Base-by-base conservation (phyloP, 495 filamentous ascomycete species). In the Aspergillus ellipticus region DNA sequence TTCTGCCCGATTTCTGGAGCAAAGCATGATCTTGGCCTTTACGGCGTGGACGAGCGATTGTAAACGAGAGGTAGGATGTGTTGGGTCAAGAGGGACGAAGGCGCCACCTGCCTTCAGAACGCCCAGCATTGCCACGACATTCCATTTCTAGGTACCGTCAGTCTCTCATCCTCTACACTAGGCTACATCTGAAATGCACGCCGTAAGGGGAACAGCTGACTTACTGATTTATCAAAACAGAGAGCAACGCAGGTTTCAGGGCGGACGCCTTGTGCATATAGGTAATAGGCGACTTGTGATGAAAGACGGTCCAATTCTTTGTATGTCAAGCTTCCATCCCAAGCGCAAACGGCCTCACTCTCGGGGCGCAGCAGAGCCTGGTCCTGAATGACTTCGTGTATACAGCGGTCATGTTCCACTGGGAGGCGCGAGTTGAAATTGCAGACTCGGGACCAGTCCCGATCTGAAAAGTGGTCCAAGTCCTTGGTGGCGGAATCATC, bases 241-340 rank as follows among this genome's bases (percentile, higher is more conserved):
- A 83, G 65, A 4, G 74, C 77, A 45, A 85, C 79, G 20, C 78
- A 63, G 21, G 61, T 63, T 63, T 79, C 80, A 1, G 77, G 69
- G 3, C 74, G 69, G 22, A 82, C 74, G 1, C 79, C 78, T 43
- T 78, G 71, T 52, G 68, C 65, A 24, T 74, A 67, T 8, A 83
- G 61, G 42, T 75, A 62, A 9, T 42, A 62, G 4, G 82, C 82
- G 21, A 88, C 13, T 63, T 67, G 62, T 59, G 73, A 56, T 4
- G 82, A 76, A 26, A 78, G 59, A 0, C 56, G 37, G 22, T 84
- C 76, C 29, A 87, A 65, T 45, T 87, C 75, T 19, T 56, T 55
- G 59, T 79, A 87, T 1, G 82, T 83, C 54, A 87, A 69, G 24
- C 53, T 69, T 16, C 83, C 84, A 69, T 88, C 85, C 83, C 84